Evolutionary conservation across 108 stramenopile species (phyloP).

Genomic region (Cyclostephanos tholiformis): DNA sequence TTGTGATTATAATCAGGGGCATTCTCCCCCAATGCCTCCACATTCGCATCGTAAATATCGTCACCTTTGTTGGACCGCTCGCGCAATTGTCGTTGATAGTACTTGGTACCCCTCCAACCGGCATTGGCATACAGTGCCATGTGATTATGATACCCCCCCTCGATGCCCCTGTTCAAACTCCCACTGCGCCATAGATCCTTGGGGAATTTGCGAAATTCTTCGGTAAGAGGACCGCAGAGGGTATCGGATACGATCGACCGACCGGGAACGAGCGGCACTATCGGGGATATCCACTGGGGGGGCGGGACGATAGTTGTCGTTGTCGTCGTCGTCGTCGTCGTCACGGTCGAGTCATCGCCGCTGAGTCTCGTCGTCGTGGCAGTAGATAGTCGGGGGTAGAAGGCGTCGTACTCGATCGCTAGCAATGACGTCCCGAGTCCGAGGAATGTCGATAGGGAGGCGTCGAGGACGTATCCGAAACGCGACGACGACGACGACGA

Average conservation of each 20-base stretch:
- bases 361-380: not conserved
- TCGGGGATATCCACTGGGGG: constrained; percentile 41
- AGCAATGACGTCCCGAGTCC: constrained; percentile 25
- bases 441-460: constrained; percentile 16
- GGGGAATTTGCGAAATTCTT: constrained; percentile 43
- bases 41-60: constrained; percentile 24
- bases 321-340: not conserved
- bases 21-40: constrained; percentile 27
- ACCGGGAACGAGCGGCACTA: constrained; percentile 37
- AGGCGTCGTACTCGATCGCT: constrained; percentile 27
- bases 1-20: not conserved
- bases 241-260: constrained; percentile 26
- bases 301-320: constrained; percentile 16
- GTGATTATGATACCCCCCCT: constrained; percentile 40
- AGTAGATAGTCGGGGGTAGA: constrained; percentile 11
- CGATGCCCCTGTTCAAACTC: constrained; percentile 17
- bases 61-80: too few relatives aligned
- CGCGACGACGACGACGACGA: not conserved
- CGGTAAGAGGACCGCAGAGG: constrained; percentile 32
- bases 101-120: constrained; percentile 42
- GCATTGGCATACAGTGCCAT: constrained; percentile 44
- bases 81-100: constrained; percentile 1
- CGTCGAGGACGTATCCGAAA: constrained; percentile 21
- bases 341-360: too few relatives aligned
- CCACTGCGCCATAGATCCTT: constrained; percentile 36